phyloP scores from a whole-genome alignment of 2,329 filamentous ascomycete genomes.

The Fusarium oligoseptatum region DNA sequence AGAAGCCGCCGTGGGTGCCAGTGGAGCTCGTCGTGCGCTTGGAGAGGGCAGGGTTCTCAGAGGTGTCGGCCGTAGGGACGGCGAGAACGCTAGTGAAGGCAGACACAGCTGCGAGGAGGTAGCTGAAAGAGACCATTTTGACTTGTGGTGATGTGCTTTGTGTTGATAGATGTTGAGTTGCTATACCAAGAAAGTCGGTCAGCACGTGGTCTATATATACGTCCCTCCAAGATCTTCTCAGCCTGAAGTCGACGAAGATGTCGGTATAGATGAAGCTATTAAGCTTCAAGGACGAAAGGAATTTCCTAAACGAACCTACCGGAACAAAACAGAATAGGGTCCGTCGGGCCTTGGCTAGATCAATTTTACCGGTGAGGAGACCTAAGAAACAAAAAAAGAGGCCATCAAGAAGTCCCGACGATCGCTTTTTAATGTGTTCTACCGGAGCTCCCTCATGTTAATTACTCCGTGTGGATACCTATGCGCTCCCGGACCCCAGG shows the following conservation, averaged over 20 bases:
- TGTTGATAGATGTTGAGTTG: neutral
- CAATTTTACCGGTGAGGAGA: conserved; percentile 33
- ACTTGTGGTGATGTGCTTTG: neutral
- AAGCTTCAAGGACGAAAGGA: conserved; percentile 15
- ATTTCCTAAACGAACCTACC: conserved; percentile 13
- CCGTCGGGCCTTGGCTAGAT: conserved; percentile 3
- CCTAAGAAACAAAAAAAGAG: conserved; percentile 7
- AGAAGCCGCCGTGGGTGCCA: conserved; percentile 55
- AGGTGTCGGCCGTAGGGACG: conserved; percentile 28
- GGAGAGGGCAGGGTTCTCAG: conserved; percentile 43
- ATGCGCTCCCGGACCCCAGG: neutral
- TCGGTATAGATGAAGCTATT: neutral
- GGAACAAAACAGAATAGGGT: neutral
- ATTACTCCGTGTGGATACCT: conserved; percentile 22
- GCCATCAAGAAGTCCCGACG: conserved; percentile 1
- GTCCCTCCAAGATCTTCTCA: neutral
- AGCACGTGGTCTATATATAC: conserved; percentile 27
- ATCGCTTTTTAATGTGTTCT: neutral
- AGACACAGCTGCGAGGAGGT: conserved; percentile 37
- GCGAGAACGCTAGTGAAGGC: conserved; percentile 37
- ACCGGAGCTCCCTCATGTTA: neutral
- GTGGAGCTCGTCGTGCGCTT: conserved; percentile 53
- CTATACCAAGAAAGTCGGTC: neutral
- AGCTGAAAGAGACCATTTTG: conserved; percentile 43
- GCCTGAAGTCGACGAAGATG: neutral